phyloP scores from a whole-genome alignment of 768 basidiomycete species.

The Xerocomus potaroensis region DNA sequence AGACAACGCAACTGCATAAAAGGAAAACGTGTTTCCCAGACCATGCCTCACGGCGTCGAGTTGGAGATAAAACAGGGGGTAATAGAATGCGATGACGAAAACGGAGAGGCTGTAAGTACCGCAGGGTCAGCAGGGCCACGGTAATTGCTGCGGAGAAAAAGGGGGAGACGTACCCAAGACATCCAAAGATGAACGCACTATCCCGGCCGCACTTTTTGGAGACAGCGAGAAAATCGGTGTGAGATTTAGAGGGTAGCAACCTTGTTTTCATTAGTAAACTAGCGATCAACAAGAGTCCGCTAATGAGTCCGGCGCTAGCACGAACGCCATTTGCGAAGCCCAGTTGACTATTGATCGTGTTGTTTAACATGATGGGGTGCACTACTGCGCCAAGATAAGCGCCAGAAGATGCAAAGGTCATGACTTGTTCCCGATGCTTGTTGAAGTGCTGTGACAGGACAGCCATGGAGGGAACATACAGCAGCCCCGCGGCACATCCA shows the following conservation, averaged over 20 bases:
- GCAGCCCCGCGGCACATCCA: slow-evolving; percentile 46
- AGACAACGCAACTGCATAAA: slow-evolving; percentile 46
- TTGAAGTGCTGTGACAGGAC: slow-evolving; percentile 54
- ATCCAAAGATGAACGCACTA: slow-evolving; percentile 26
- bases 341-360: slow-evolving; percentile 35
- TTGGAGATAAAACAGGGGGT: slow-evolving; percentile 59
- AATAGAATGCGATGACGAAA: slow-evolving; percentile 43
- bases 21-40: slow-evolving; percentile 45
- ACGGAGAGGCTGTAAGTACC: slow-evolving; percentile 20
- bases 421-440: slow-evolving; percentile 43
- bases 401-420: slow-evolving; percentile 52
- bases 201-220: slow-evolving; percentile 23
- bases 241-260: slow-evolving; percentile 31
- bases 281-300: slow-evolving; percentile 36
- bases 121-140: not conserved
- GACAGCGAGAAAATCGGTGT: slow-evolving; percentile 16
- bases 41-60: slow-evolving; percentile 48
- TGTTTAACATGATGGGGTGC: slow-evolving; percentile 62
- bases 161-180: slow-evolving; percentile 17
- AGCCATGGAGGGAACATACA: slow-evolving; percentile 45
- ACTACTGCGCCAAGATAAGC: slow-evolving; percentile 58
- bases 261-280: slow-evolving; percentile 40
- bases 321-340: slow-evolving; percentile 45
- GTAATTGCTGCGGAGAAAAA: not conserved
- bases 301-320: slow-evolving; percentile 37